phyloP scores from a whole-genome alignment of 306 rosid species.

The Gastrolobium bilobum region DNA sequence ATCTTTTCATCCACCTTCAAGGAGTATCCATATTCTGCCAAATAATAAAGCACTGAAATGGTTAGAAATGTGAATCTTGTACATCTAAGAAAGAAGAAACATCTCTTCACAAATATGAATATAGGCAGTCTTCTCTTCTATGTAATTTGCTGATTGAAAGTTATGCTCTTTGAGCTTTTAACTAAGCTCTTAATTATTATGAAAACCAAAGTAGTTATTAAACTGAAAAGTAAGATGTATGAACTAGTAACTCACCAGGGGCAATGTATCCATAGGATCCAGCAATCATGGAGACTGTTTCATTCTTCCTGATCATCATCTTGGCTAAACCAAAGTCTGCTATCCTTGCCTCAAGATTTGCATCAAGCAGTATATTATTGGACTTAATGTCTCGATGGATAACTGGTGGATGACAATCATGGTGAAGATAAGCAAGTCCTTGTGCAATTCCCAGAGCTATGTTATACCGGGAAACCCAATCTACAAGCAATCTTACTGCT shows the following conservation, averaged over 20 bases:
- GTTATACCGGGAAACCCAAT: conserved; percentile 90
- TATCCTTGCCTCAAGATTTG: conserved; percentile 86
- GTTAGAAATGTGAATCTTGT: conserved; percentile 31
- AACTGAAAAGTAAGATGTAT: background rate
- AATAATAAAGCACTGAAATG: conserved; percentile 34
- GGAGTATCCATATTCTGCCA: conserved; percentile 90
- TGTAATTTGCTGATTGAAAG: background rate
- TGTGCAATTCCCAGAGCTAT: conserved; percentile 89
- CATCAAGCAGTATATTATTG: conserved; percentile 85
- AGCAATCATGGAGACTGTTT: conserved; percentile 94
- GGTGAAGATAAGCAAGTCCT: conserved; percentile 96
- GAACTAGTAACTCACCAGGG: conserved; percentile 72
- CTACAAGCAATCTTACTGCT: conserved; percentile 76
- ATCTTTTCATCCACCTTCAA: conserved; percentile 92
- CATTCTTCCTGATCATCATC: conserved; percentile 87
- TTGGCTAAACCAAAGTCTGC: conserved; percentile 96
- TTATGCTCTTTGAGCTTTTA: background rate
- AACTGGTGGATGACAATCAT: conserved; percentile 91
- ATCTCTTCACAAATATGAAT: conserved; percentile 26
- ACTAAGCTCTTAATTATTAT: conserved; percentile 1
- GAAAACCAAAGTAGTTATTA: conserved; percentile 20
- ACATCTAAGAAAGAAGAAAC: conserved; percentile 10
- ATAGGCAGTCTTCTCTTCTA: background rate
- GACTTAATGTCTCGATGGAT: conserved; percentile 95
- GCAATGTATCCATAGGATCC: conserved; percentile 98